Percentiles rank a stretch among this genome's conserved stretches.
Evolutionary conservation across 2,329 filamentous ascomycete species (phyloP).

Genomic region (Leptodontidium sp.): DNA sequence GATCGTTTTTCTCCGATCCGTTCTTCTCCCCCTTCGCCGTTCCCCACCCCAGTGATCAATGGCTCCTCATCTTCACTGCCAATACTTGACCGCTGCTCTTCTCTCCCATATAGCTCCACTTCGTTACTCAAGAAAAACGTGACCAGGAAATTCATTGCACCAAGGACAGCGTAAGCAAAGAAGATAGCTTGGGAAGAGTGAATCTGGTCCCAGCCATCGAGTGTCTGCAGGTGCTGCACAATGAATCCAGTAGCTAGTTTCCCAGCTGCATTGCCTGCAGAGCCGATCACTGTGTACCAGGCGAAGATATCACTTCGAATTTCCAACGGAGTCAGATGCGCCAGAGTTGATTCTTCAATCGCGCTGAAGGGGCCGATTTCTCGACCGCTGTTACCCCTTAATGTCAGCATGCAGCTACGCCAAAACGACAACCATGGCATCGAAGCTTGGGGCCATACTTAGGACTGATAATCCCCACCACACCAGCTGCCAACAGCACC

Average conservation of each 20-base stretch:
- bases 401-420: background rate
- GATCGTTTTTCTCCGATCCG: slow-evolving; percentile 47
- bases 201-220: slow-evolving; percentile 54
- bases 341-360: slow-evolving; percentile 67
- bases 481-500: slow-evolving; percentile 62
- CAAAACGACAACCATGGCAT: background rate
- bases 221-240: slow-evolving; percentile 57
- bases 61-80: slow-evolving; percentile 17
- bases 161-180: slow-evolving; percentile 62
- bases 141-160: slow-evolving; percentile 63
- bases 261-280: slow-evolving; percentile 67
- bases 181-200: slow-evolving; percentile 65
- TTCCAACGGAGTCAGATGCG: slow-evolving; percentile 58
- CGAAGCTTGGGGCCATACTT: slow-evolving; percentile 45
- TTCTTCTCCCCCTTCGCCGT: background rate
- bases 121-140: slow-evolving; percentile 57
- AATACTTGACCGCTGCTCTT: background rate
- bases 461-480: slow-evolving; percentile 69
- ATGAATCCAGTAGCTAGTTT: slow-evolving; percentile 67
- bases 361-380: slow-evolving; percentile 71
- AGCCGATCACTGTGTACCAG: slow-evolving; percentile 67
- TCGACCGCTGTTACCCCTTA: slow-evolving; percentile 57
- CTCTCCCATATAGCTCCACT: slow-evolving; percentile 34
- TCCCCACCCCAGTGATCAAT: slow-evolving; percentile 9
- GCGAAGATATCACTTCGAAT: slow-evolving; percentile 64